Conservation (phyloP, 768 basidiomycete genomes). For the Termitomyces sp. region DNA sequence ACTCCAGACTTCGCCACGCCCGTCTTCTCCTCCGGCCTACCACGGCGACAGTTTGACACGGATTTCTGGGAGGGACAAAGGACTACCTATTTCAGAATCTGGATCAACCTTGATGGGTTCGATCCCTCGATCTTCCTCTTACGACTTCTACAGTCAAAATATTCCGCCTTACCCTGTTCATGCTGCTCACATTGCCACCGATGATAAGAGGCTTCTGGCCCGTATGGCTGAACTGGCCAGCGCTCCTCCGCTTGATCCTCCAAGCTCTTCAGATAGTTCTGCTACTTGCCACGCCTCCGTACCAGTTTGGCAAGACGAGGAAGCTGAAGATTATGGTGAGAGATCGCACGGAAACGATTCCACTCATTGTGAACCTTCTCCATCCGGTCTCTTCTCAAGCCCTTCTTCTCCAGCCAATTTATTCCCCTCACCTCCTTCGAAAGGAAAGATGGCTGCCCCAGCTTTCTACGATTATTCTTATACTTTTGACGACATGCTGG, state of each 20-base stretch:
- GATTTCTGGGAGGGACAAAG: background rate
- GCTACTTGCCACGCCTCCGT: constrained; percentile 32
- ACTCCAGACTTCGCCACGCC: constrained; percentile 11
- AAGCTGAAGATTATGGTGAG: constrained; percentile 31
- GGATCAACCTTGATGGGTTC: constrained; percentile 10
- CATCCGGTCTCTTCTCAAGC: constrained; percentile 7
- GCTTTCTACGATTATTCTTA: constrained; percentile 37
- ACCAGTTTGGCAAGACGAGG: constrained; percentile 51
- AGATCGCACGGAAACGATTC: constrained; percentile 2
- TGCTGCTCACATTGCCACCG: constrained; percentile 59
- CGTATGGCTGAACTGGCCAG: constrained; percentile 48
- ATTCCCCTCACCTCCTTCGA: constrained; percentile 42
- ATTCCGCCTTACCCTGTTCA: constrained; percentile 20
- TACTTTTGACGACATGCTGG: constrained; percentile 29
- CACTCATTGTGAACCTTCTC: background rate
- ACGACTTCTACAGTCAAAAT: background rate
- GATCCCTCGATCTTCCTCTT: constrained; percentile 9
- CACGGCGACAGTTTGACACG: constrained; percentile 24
- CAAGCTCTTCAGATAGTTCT: constrained; percentile 12
- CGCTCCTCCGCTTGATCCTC: constrained; percentile 36
- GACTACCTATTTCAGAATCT: constrained; percentile 1
- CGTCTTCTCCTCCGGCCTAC: constrained; percentile 37
- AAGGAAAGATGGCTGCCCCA: constrained; percentile 35
- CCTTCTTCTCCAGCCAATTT: constrained; percentile 22
- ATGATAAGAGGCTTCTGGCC: constrained; percentile 58